These are phyloP conservation scores for Aspergillus puulaauensis DNA, from an alignment of 2,329 filamentous ascomycete species.

Conservation along the genomic window DNA sequence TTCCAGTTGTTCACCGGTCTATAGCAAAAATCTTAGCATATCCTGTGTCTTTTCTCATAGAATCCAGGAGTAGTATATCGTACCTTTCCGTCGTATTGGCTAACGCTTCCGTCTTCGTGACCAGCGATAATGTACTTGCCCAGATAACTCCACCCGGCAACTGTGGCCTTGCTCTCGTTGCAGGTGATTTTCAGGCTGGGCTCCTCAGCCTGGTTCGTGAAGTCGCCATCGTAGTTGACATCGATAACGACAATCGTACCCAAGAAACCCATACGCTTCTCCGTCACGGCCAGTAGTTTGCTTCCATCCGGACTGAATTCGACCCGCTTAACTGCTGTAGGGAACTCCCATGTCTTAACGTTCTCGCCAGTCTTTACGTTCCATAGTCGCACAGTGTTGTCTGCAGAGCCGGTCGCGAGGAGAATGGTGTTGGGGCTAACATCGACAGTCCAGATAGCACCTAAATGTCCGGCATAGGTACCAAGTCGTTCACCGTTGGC, in stretches of 20 bases:
- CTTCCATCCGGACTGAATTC: constrained; percentile 95
- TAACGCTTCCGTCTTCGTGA: constrained; percentile 93
- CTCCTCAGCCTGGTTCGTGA: constrained; percentile 79
- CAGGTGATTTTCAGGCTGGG: constrained; percentile 84
- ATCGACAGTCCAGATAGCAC: constrained; percentile 98
- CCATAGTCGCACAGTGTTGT: constrained; percentile 98
- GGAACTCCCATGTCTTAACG: constrained; percentile 97
- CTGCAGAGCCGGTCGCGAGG: constrained; percentile 91
- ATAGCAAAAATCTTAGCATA: constrained; percentile 2
- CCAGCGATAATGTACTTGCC: constrained; percentile 96
- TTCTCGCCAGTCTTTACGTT: constrained; percentile 89
- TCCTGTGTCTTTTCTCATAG: not conserved
- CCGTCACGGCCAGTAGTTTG: constrained; percentile 87
- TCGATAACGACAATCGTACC: constrained; percentile 92
- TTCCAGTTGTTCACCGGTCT: constrained; percentile 78
- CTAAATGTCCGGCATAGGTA: constrained; percentile 94
- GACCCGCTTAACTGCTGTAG: constrained; percentile 94
- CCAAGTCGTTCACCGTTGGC: constrained; percentile 98
- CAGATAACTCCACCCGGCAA: constrained; percentile 93
- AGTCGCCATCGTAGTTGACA: constrained; percentile 75
- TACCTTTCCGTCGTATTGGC: constrained; percentile 87
- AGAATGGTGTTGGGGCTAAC: constrained; percentile 89
- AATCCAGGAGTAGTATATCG: constrained; percentile 13
- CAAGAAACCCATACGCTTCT: constrained; percentile 97
- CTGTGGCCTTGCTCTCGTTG: constrained; percentile 94